Percentiles rank a stretch among this genome's conserved stretches.
Evolutionary conservation across 257 asterid genomes (phyloP).

Genomic region (Ilex asprella): DNA sequence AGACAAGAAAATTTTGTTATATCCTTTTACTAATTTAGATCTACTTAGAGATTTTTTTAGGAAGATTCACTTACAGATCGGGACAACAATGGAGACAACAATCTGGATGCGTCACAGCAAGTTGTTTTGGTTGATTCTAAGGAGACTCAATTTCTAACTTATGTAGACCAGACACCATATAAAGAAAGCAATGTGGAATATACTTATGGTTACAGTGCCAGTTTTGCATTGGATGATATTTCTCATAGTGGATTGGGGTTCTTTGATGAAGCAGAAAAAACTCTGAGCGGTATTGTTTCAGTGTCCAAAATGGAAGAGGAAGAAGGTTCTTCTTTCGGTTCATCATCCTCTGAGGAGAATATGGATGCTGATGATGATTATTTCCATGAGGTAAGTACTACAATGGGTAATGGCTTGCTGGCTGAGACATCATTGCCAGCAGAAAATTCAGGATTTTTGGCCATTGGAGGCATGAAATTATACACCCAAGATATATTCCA

Average conservation of each 20-base stretch:
- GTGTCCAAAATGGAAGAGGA: conserved; percentile 40
- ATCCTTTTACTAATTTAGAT: not conserved
- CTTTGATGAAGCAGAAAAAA: conserved; percentile 38
- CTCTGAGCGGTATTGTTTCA: conserved; percentile 33
- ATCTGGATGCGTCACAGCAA: conserved; percentile 30
- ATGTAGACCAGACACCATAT: conserved; percentile 44
- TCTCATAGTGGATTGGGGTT: conserved; percentile 76
- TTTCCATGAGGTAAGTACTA: conserved; percentile 18
- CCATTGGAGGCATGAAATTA: conserved; percentile 73
- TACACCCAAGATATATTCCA: conserved; percentile 66
- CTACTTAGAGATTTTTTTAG: conserved; percentile 31
- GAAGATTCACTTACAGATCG: conserved; percentile 19
- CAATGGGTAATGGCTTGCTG: conserved; percentile 25
- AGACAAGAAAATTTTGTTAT: conserved; percentile 8
- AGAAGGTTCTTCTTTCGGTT: conserved; percentile 32
- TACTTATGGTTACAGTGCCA: conserved; percentile 49
- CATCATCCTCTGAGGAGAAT: conserved; percentile 39
- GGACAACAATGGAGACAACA: conserved; percentile 24
- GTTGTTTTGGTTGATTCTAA: conserved; percentile 41
- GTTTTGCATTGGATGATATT: conserved; percentile 54
- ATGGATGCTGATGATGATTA: conserved; percentile 22
- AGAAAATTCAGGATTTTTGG: conserved; percentile 56
- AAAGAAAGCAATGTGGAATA: conserved; percentile 37
- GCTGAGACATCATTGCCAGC: conserved; percentile 32
- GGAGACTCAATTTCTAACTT: conserved; percentile 50